Conservation (phyloP, 768 basidiomycete species). For the Pisolithus microcarpus region DNA sequence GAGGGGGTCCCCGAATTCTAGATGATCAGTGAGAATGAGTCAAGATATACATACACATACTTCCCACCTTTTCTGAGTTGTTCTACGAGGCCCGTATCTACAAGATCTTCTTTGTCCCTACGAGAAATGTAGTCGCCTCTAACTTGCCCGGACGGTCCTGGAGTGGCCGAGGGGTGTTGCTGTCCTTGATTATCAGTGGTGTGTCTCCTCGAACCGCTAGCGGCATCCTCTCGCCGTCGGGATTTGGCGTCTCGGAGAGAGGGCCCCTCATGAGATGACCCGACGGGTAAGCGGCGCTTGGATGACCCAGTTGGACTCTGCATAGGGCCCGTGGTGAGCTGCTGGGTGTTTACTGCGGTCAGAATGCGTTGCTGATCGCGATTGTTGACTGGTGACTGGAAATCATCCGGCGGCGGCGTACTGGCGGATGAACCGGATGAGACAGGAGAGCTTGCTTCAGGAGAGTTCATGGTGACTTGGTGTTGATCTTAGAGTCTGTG, state of each 20-base stretch:
- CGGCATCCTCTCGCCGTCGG: slow-evolving; percentile 40
- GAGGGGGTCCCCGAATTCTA: slow-evolving; percentile 37
- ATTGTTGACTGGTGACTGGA: slow-evolving; percentile 15
- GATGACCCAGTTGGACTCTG: slow-evolving; percentile 27
- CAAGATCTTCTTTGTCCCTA: slow-evolving; percentile 50
- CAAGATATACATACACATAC: background rate
- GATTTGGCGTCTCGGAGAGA: slow-evolving; percentile 46
- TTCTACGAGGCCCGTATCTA: slow-evolving; percentile 45
- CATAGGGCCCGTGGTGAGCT: slow-evolving; percentile 15
- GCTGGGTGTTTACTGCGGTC: slow-evolving; percentile 14
- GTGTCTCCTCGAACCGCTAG: slow-evolving; percentile 17
- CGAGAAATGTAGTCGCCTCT: slow-evolving; percentile 35
- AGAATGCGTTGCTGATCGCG: slow-evolving; percentile 25
- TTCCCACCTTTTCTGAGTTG: slow-evolving; percentile 46
- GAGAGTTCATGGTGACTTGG: slow-evolving; percentile 27
- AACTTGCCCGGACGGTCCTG: slow-evolving; percentile 17
- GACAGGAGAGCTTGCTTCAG: slow-evolving; percentile 31
- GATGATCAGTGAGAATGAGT: background rate
- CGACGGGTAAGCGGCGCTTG: slow-evolving; percentile 46
- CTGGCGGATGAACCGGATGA: slow-evolving; percentile 30
- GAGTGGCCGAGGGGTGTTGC: slow-evolving; percentile 7
- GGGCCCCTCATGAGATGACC: slow-evolving; percentile 36
- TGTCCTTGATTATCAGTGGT: slow-evolving; percentile 16
- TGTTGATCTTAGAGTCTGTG: background rate
- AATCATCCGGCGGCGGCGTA: slow-evolving; percentile 31